Conservation (phyloP, 1,139 yeast species). For the Suhomyces guaymorum region DNA sequence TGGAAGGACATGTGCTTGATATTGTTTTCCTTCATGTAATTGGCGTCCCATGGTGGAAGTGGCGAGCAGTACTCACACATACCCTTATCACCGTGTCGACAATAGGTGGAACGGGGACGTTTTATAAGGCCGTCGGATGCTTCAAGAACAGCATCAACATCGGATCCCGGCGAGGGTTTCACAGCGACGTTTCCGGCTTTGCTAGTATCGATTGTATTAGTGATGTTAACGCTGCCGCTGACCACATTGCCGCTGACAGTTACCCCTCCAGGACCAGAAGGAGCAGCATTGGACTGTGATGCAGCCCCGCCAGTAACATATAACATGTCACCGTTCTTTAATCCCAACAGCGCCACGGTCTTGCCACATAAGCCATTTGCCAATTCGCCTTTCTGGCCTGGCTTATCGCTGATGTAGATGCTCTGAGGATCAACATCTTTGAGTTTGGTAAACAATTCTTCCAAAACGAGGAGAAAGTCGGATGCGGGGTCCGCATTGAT, state of each 20-base stretch:
- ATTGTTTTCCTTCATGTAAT: constrained; percentile 69
- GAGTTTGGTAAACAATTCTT: constrained; percentile 41
- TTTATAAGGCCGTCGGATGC: constrained; percentile 70
- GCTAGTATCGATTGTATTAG: constrained; percentile 34
- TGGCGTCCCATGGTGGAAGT: constrained; percentile 89
- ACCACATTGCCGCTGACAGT: constrained; percentile 2
- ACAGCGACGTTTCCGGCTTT: background rate
- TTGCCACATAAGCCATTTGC: constrained; percentile 45
- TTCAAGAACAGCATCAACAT: constrained; percentile 62
- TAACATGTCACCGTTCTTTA: constrained; percentile 82
- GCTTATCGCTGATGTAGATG: constrained; percentile 45
- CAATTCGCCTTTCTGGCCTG: constrained; percentile 50
- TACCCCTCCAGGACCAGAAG: constrained; percentile 7
- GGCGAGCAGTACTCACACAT: constrained; percentile 99
- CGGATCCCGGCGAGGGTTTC: constrained; percentile 3
- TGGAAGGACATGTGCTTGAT: constrained; percentile 91
- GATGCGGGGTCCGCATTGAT: constrained; percentile 51
- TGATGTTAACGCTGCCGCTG: constrained; percentile 36
- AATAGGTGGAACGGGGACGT: constrained; percentile 61
- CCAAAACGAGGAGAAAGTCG: constrained; percentile 51
- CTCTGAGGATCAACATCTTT: constrained; percentile 33
- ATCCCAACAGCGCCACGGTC: constrained; percentile 54
- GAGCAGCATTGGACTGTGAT: background rate
- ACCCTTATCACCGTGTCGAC: constrained; percentile 89
- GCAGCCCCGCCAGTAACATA: constrained; percentile 39